These are phyloP conservation scores for Sporothrix protearum DNA, from an alignment of 2,329 filamentous ascomycete species.

Conservation along the genomic window DNA sequence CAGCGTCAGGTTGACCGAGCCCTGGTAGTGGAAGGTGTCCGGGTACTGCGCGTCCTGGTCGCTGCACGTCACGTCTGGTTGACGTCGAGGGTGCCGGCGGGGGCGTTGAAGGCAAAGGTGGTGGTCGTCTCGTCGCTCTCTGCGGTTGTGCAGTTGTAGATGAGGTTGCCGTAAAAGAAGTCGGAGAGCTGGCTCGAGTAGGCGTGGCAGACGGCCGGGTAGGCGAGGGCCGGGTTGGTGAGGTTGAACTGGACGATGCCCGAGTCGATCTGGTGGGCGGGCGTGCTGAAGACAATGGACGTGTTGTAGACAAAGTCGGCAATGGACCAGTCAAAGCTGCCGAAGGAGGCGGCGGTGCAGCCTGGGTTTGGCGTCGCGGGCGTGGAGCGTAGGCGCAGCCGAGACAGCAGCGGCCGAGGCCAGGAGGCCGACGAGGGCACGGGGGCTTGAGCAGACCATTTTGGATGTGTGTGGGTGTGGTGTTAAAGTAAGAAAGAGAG, in stretches of 20 bases:
- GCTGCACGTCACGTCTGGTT: constrained; percentile 49
- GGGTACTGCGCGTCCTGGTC: constrained; percentile 40
- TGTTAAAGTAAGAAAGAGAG: background rate
- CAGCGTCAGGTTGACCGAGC: constrained; percentile 36
- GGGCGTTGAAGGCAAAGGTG: constrained; percentile 44
- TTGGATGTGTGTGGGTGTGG: background rate
- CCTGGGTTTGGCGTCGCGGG: constrained; percentile 28
- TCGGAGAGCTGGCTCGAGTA: constrained; percentile 43
- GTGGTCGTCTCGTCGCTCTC: constrained; percentile 34
- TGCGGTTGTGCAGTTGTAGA: constrained; percentile 44
- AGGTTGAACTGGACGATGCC: constrained; percentile 50
- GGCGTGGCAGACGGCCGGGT: constrained; percentile 40
- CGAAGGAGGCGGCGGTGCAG: constrained; percentile 37
- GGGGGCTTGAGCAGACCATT: constrained; percentile 21
- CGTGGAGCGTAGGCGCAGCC: background rate
- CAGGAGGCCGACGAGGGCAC: constrained; percentile 11
- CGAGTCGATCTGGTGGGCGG: constrained; percentile 49
- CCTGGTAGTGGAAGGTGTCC: constrained; percentile 38
- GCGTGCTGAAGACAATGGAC: constrained; percentile 49
- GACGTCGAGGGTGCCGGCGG: constrained; percentile 39
- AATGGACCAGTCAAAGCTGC: constrained; percentile 42
- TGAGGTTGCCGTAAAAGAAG: constrained; percentile 49
- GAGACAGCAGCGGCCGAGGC: constrained; percentile 13
- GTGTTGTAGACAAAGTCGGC: constrained; percentile 47
- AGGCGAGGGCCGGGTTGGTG: constrained; percentile 44